A percentile compares a stretch with the other conserved stretches of the same genome.
phyloP scores from a whole-genome alignment of 805 yeast species.

The Nakazawaea molendinolei region DNA sequence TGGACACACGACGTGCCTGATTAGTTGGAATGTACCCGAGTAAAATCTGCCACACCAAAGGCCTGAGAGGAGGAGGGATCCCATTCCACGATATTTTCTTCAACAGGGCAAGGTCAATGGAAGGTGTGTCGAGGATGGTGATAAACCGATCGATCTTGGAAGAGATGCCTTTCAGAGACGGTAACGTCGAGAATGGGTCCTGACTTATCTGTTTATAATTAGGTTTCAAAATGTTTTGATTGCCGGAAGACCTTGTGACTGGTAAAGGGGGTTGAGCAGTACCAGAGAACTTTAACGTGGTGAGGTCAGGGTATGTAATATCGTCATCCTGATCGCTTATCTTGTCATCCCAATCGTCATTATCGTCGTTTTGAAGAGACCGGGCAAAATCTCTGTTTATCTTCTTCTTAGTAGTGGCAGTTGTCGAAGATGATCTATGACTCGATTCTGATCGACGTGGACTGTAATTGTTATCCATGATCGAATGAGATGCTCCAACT shows the following conservation, averaged over 20 bases:
- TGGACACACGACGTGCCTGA: conserved; percentile 61
- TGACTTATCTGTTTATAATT: conserved; percentile 31
- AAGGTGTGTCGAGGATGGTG: conserved; percentile 42
- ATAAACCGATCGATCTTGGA: conserved; percentile 65
- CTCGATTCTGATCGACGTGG: conserved; percentile 15
- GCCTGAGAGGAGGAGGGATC: conserved; percentile 72
- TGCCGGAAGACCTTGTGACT: no score
- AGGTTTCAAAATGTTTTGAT: conserved; percentile 19
- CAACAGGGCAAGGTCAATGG: conserved; percentile 64
- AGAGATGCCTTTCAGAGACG: conserved; percentile 33
- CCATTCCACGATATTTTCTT: conserved; percentile 92
- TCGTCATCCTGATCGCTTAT: conserved; percentile 40
- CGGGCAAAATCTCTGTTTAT: conserved; percentile 10
- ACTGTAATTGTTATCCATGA: conserved; percentile 11
- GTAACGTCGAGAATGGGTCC: conserved; percentile 34
- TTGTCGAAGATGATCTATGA: no score
- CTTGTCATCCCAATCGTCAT: conserved; percentile 88
- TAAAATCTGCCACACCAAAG: conserved; percentile 82
- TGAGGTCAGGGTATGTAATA: conserved; percentile 10
- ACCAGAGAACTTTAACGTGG: conserved; percentile 7
- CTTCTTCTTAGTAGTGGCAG: conserved; percentile 14
- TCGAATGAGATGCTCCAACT: conserved; percentile 50
- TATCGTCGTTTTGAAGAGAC: conserved; percentile 42
- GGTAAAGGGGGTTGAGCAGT: no score
- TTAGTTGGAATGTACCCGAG: conserved; percentile 90